Evolutionary conservation across 2,329 filamentous ascomycete genomes (phyloP).

Genomic region (Pseudogymnoascus sp.): DNA sequence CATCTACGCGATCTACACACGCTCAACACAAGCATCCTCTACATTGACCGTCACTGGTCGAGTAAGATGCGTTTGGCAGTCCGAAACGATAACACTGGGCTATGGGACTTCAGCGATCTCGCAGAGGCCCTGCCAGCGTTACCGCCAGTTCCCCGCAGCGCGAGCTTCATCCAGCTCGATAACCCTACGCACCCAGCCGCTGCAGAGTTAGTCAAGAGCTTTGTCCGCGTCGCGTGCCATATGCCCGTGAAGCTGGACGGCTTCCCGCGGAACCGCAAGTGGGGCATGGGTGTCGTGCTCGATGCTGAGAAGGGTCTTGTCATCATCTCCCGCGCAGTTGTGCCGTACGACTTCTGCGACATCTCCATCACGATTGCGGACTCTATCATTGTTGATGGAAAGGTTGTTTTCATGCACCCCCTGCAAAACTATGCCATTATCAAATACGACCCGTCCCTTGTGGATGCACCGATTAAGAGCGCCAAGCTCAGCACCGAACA

Average conservation of each 20-base stretch:
- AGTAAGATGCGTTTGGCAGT: conserved; percentile 89
- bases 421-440: conserved; percentile 95
- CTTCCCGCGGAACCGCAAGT: conserved; percentile 91
- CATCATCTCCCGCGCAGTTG: conserved; percentile 84
- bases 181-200: conserved; percentile 82
- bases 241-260: conserved; percentile 96
- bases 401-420: conserved; percentile 91
- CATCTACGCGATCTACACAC: conserved; percentile 93
- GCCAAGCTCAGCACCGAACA: conserved; percentile 73
- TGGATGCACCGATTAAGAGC: conserved; percentile 88
- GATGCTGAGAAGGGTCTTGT: conserved; percentile 95
- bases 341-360: conserved; percentile 94
- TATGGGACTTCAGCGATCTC: conserved; percentile 92
- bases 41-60: conserved; percentile 92
- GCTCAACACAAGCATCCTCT: conserved; percentile 82
- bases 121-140: conserved; percentile 71
- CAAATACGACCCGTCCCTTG: conserved; percentile 85
- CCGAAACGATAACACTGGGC: conserved; percentile 78
- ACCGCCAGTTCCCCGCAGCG: conserved; percentile 64
- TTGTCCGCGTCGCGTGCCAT: conserved; percentile 84
- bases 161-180: conserved; percentile 85
- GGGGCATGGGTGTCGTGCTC: conserved; percentile 93
- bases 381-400: conserved; percentile 87
- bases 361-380: conserved; percentile 95
- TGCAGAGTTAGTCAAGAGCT: conserved; percentile 89